A percentile compares a stretch with the other conserved stretches of the same genome.
Conservation (phyloP, 176 grass and related monocot genomes). For the Oryza coarctata region DNA sequence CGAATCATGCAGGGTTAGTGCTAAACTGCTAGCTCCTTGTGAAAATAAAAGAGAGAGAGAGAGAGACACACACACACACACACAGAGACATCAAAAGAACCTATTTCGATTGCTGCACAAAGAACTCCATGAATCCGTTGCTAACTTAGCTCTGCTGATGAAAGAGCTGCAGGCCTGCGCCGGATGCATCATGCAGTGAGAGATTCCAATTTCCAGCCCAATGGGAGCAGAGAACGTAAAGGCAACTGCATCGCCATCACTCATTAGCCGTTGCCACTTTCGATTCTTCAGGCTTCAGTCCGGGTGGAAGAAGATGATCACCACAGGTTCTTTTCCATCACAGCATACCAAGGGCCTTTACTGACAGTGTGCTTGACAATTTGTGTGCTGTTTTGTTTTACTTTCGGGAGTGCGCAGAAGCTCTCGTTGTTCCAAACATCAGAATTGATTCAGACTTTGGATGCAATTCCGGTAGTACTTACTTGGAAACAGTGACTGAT, state of each 20-base stretch:
- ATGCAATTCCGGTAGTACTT: neutral
- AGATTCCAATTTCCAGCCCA: neutral
- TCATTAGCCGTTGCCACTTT: neutral
- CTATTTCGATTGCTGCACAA: neutral
- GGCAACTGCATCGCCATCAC: neutral
- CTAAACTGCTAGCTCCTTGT: neutral
- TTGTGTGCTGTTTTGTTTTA: neutral
- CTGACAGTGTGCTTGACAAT: neutral
- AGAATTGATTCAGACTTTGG: neutral
- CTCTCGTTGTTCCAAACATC: neutral
- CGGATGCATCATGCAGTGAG: neutral
- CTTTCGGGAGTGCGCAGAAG: neutral
- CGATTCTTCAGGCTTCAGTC: neutral
- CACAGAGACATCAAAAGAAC: neutral
- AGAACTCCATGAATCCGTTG: neutral
- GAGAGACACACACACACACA: no score
- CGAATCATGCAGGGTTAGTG: neutral
- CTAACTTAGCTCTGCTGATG: neutral
- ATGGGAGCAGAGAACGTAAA: neutral
- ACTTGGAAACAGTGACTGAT: neutral
- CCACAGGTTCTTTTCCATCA: neutral
- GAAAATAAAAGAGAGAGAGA: neutral
- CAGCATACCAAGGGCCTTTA: neutral
- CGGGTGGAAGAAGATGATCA: neutral
- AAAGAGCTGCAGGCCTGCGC: neutral